Conservation (phyloP, 768 basidiomycete genomes). For the Trichaptum fuscoviolaceum region DNA sequence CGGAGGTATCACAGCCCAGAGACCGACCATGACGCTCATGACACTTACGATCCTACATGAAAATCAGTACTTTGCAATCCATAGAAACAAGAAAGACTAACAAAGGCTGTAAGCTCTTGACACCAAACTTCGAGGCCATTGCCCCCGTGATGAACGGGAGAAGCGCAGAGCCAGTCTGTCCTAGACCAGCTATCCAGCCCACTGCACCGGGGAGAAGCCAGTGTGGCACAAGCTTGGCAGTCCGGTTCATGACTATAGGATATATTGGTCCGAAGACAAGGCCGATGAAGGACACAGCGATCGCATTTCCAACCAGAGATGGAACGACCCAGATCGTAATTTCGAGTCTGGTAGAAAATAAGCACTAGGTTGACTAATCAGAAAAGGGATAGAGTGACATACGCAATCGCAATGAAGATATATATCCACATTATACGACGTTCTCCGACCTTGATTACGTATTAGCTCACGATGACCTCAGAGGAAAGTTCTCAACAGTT, state of each 20-base stretch:
- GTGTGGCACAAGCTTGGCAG: slow-evolving; percentile 15
- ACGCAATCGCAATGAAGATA: slow-evolving; percentile 32
- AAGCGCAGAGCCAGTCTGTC: slow-evolving; percentile 21
- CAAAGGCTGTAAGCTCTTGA: slow-evolving; percentile 24
- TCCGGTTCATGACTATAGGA: slow-evolving; percentile 24
- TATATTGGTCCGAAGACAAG: slow-evolving; percentile 36
- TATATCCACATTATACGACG: slow-evolving; percentile 32
- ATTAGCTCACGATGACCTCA: background rate
- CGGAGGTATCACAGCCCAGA: slow-evolving; percentile 39
- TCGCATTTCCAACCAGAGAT: slow-evolving; percentile 29
- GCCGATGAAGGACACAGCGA: slow-evolving; percentile 34
- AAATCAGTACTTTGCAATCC: background rate
- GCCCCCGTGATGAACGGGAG: slow-evolving; percentile 25
- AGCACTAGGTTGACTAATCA: background rate
- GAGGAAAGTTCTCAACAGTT: background rate
- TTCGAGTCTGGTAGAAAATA: slow-evolving; percentile 22
- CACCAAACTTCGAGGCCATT: slow-evolving; percentile 22
- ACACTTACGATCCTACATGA: slow-evolving; percentile 29
- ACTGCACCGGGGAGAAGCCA: slow-evolving; percentile 27
- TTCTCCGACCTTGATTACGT: slow-evolving; percentile 30
- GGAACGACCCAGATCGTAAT: slow-evolving; percentile 36
- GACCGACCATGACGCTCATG: slow-evolving; percentile 36
- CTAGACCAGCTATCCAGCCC: slow-evolving; percentile 27
- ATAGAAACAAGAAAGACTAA: slow-evolving; percentile 5
- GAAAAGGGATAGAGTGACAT: slow-evolving; percentile 9